phyloP scores from a whole-genome alignment of 2,329 filamentous ascomycete species.

The Cordyceps pruinosa region DNA sequence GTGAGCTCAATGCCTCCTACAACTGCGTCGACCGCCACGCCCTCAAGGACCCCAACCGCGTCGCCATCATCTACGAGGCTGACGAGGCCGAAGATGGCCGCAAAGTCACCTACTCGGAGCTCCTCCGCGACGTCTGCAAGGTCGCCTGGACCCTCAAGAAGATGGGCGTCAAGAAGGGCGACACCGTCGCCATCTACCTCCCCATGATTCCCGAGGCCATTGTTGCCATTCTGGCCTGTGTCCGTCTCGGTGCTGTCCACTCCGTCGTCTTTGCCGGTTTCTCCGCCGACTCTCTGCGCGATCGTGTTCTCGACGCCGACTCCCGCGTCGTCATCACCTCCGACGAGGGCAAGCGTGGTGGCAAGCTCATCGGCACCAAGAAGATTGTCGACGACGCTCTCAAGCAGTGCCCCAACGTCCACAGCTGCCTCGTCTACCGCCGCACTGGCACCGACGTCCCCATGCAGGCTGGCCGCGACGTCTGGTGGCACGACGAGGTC shows the following conservation, averaged over 20 bases:
- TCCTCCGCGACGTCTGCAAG: slow-evolving; percentile 84
- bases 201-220: slow-evolving; percentile 98
- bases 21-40: slow-evolving; percentile 97
- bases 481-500: slow-evolving; percentile 98
- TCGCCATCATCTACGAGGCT: slow-evolving; percentile 97
- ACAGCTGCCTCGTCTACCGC: slow-evolving; percentile 84
- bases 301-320: slow-evolving; percentile 85
- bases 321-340: slow-evolving; percentile 94
- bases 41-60: slow-evolving; percentile 85
- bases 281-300: slow-evolving; percentile 89
- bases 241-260: slow-evolving; percentile 90
- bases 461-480: slow-evolving; percentile 80
- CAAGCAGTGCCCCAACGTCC: slow-evolving; percentile 88
- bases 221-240: slow-evolving; percentile 82
- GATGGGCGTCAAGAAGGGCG: slow-evolving; percentile 94
- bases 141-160: slow-evolving; percentile 83
- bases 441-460: slow-evolving; percentile 90
- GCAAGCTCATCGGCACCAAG: slow-evolving; percentile 96
- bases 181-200: slow-evolving; percentile 93
- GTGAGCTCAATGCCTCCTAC: slow-evolving; percentile 88
- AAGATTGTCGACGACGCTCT: slow-evolving; percentile 98
- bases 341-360: slow-evolving; percentile 95
- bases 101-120: slow-evolving; percentile 85
- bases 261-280: slow-evolving; percentile 98
- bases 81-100: slow-evolving; percentile 85